Evolutionary conservation across 73 alveolate species (phyloP).

Genomic region (Blepharisma stoltei): DNA sequence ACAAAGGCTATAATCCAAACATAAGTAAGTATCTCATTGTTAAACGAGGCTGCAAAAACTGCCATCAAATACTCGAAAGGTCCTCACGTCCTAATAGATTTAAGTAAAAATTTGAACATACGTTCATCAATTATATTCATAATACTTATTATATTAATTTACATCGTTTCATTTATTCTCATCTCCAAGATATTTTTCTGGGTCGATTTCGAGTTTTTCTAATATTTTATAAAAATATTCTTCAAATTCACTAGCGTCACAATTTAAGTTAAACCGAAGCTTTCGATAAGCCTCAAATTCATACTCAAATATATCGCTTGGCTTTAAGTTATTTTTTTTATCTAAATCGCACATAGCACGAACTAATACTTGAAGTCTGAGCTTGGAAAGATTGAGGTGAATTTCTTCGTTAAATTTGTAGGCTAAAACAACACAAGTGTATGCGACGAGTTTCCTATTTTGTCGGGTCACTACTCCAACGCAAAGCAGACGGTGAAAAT

Average conservation of each 20-base stretch:
- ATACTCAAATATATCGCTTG: constrained; percentile 3
- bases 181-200: no score
- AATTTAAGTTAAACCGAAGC: neutral
- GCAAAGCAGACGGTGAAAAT: neutral
- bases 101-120: no score
- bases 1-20: neutral
- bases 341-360: neutral
- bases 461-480: neutral
- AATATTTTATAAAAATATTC: neutral
- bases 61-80: constrained; percentile 13
- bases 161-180: no score
- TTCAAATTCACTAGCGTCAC: neutral
- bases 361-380: no score
- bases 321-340: neutral
- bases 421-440: constrained; percentile 7
- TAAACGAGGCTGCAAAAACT: neutral
- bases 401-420: neutral
- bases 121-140: no score
- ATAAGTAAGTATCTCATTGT: constrained; percentile 8
- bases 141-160: no score
- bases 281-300: constrained; percentile 3
- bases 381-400: no score
- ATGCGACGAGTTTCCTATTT: constrained; percentile 11
- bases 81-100: neutral
- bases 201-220: no score